Conservation (phyloP, 441 rosid genomes). For the Aquilaria agallochum region DNA sequence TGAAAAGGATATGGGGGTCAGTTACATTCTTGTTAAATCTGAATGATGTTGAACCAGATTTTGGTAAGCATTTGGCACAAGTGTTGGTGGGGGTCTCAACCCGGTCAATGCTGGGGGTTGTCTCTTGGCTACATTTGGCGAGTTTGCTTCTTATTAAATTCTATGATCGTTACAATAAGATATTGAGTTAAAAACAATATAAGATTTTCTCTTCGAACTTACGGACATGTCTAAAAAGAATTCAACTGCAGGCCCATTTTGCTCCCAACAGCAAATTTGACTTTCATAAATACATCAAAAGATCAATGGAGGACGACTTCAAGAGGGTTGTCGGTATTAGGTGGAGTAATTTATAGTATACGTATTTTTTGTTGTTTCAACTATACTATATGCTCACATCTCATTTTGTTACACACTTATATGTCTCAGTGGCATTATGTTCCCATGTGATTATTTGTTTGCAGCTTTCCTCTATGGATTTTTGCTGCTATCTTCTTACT, state of each 20-base stretch:
- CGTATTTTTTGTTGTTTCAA: no score
- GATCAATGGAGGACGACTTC: constrained; percentile 71
- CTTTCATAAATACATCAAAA: constrained; percentile 60
- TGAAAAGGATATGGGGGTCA: no score
- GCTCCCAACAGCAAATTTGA: constrained; percentile 47
- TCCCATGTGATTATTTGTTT: neutral
- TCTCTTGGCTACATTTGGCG: no score
- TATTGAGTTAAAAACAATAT: no score
- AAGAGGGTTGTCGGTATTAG: constrained; percentile 69
- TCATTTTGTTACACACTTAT: neutral
- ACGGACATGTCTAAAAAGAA: neutral
- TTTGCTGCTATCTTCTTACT: constrained; percentile 45
- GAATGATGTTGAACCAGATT: no score
- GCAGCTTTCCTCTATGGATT: constrained; percentile 54
- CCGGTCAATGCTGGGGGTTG: no score
- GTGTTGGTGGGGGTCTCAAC: no score
- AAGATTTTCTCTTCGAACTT: neutral
- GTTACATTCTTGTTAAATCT: no score
- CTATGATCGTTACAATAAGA: no score
- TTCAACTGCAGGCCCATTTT: constrained; percentile 48
- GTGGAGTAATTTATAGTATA: constrained; percentile 10
- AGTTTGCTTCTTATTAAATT: no score
- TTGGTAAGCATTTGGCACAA: no score
- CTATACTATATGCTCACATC: neutral
- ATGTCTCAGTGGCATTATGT: neutral